Evolutionary conservation across 1,284 basidiomycete species (phyloP).

Genomic region (Malassezia cuniculi): DNA sequence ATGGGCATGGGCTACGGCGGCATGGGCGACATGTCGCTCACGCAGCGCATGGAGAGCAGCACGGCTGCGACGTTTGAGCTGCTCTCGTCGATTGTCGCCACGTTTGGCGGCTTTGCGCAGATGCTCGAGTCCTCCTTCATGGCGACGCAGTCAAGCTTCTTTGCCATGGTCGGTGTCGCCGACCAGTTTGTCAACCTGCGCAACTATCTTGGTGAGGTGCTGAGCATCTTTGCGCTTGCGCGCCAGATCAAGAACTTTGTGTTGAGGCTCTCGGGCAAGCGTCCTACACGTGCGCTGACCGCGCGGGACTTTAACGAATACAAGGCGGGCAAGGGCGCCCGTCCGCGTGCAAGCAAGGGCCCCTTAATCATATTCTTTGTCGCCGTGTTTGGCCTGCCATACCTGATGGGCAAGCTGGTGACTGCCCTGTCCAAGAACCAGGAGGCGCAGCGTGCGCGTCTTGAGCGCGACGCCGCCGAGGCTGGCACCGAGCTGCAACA

Average conservation of each 20-base stretch:
- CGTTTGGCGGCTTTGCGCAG: conserved; percentile 88
- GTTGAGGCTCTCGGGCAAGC: conserved; percentile 26
- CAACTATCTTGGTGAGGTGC: conserved; percentile 81
- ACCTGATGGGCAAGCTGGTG: conserved; percentile 81
- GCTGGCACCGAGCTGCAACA: conserved; percentile 17
- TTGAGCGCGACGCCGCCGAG: conserved; percentile 45
- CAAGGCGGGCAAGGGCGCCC: conserved; percentile 19
- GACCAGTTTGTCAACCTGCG: conserved; percentile 86
- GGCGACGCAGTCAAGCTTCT: conserved; percentile 96
- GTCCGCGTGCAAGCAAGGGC: conserved; percentile 51
- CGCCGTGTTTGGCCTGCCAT: conserved; percentile 86
- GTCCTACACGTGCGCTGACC: conserved; percentile 32
- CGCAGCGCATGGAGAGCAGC: conserved; percentile 72
- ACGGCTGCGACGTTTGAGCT: conserved; percentile 87
- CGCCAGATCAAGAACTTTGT: conserved; percentile 57
- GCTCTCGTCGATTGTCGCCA: conserved; percentile 85
- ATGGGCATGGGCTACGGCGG: conserved; percentile 32
- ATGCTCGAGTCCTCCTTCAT: conserved; percentile 97
- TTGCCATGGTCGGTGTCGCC: conserved; percentile 94
- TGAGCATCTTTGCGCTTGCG: conserved; percentile 72
- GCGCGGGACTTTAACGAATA: conserved; percentile 39
- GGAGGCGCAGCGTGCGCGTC: conserved; percentile 45
- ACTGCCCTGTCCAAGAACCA: conserved; percentile 60
- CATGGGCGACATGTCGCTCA: conserved; percentile 51
- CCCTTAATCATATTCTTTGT: conserved; percentile 88